Evolutionary conservation across 106 monocot species (phyloP).

Genomic region (Posidonia australis): DNA sequence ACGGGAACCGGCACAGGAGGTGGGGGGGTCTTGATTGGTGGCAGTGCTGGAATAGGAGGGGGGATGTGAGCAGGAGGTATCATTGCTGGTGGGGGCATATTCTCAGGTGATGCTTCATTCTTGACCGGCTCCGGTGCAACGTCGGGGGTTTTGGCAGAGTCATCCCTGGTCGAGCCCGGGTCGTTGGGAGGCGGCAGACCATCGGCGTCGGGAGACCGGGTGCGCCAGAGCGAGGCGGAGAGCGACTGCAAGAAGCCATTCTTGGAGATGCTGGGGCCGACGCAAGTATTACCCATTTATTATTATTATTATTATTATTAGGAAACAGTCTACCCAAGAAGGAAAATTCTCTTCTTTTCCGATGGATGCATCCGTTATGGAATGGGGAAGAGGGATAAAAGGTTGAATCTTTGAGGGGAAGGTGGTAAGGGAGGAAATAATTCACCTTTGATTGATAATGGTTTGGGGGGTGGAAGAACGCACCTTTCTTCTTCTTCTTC

Average conservation of each 20-base stretch:
- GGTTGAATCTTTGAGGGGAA: too few species aligned
- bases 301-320: too few species aligned
- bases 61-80: background rate
- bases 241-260: conserved; percentile 47
- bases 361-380: too few species aligned
- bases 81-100: background rate
- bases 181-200: background rate
- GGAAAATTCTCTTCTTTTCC: too few species aligned
- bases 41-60: background rate
- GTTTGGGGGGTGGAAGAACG: too few species aligned
- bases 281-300: conserved; percentile 49
- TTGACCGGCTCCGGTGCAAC: conserved; percentile 29
- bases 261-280: conserved; percentile 40
- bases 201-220: conserved; percentile 12
- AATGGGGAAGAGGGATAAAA: too few species aligned
- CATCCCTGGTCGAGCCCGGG: background rate
- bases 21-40: background rate
- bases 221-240: conserved; percentile 35
- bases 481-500: too few species aligned
- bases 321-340: too few species aligned
- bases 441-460: too few species aligned
- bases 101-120: conserved; percentile 11
- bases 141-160: background rate
- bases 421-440: too few species aligned
- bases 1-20: background rate